phyloP scores from a whole-genome alignment of 208 protist genomes.

The Zelonia costaricensis region DNA sequence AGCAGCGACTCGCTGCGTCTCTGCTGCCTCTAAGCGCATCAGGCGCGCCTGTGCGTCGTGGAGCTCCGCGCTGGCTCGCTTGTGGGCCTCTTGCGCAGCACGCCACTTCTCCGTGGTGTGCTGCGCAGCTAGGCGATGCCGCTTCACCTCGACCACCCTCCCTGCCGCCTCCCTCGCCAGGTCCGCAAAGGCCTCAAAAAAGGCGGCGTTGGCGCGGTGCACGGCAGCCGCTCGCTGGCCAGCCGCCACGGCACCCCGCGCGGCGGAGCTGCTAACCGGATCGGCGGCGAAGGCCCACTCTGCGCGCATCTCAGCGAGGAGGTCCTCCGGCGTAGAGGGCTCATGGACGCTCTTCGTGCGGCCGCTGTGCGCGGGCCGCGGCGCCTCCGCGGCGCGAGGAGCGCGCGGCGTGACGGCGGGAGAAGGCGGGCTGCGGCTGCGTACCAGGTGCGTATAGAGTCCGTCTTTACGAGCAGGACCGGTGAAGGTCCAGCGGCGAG shows the following conservation, averaged over 20 bases:
- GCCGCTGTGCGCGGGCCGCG: too few species aligned
- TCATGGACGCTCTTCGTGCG: too few species aligned
- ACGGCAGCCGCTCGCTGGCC: slow-evolving; percentile 8
- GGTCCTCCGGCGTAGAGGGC: not conserved
- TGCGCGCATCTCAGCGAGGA: not conserved
- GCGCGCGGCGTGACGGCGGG: not conserved
- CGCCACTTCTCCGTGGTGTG: not conserved
- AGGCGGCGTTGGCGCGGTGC: slow-evolving; percentile 13
- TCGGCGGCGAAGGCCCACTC: too few species aligned
- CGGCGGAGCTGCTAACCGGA: too few species aligned
- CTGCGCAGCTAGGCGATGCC: slow-evolving; percentile 7
- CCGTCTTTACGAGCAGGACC: not conserved
- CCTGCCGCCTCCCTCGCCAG: slow-evolving; percentile 1
- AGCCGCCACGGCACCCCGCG: slow-evolving; percentile 3
- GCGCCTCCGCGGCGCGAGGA: too few species aligned
- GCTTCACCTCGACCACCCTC: slow-evolving; percentile 4
- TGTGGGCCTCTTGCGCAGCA: not conserved
- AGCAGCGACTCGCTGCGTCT: not conserved
- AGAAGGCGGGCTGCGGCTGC: slow-evolving; percentile 9
- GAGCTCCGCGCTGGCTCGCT: slow-evolving; percentile 2
- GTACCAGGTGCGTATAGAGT: slow-evolving; percentile 11
- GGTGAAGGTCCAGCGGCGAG: not conserved
- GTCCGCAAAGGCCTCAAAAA: slow-evolving; percentile 1
- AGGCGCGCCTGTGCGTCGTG: not conserved
- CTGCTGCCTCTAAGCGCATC: not conserved